Evolutionary conservation across 805 yeast species (phyloP), one percentile per base, ranked within the genome.

Genomic region (Isabelozyma heimii): DNA sequence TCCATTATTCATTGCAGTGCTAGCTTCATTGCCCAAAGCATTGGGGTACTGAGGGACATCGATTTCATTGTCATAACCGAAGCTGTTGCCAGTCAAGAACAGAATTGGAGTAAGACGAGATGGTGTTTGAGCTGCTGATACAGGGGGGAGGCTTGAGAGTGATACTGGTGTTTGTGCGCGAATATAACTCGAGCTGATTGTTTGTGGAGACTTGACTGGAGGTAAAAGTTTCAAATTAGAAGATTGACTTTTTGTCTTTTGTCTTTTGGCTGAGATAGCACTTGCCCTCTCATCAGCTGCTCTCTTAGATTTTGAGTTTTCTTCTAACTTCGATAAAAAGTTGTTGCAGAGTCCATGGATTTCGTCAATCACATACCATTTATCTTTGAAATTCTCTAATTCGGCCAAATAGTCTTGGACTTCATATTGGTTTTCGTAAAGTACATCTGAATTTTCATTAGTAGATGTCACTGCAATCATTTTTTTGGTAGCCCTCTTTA

Each of bases 281-380:
- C 10, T 8, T 12, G 14, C 17, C 17, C 14, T 37, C 9, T 37
- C 40, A 33, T 44, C 38, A 35, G 26, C 46, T 35, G 39, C 15
- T 6, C 17, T 44, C 17, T 39, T 42, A 17, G 13, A 39, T 28
- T 40, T 47, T 33, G 46, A 20, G 16, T 17, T 42, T 46, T 38
- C 40, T 26, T 51, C 48, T 28, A 62, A 46, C 41, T 52, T 56
- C n/a, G 55, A 52, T 7, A 52, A 47, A 44, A 62, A 65, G 26
- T 63, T 65, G 37, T 50, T 52, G 7, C 62, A 47, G 17, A 63
- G 47, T 37, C 54, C 51, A 40, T 58, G 55, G 30, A 64, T 57
- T 45, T 65, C 70, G 42, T 65, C 69, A 8, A 64, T 63, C 10
- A 64, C 53, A 60, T 61, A 59, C 69, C 69, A 66, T 15, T 55